phyloP scores from a whole-genome alignment of 1,284 basidiomycete species.

The Tilletia horrida region DNA sequence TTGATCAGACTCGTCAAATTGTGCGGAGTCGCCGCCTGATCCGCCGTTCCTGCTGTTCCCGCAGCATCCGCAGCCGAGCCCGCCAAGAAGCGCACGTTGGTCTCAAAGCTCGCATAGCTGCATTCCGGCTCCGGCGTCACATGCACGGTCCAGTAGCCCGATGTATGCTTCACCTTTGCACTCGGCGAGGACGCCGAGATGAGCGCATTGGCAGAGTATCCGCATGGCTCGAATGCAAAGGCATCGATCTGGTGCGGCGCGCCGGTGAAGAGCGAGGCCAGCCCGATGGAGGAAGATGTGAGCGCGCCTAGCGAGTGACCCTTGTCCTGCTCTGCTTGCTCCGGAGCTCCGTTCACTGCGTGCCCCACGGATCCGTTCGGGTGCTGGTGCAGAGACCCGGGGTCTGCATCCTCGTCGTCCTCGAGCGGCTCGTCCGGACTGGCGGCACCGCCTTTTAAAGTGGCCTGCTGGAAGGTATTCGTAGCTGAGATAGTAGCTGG shows the following conservation, averaged over 20 bases:
- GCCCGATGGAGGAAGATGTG: constrained; percentile 73
- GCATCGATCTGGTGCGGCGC: constrained; percentile 72
- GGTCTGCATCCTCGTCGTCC: constrained; percentile 2
- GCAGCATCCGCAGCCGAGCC: neutral
- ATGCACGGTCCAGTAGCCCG: constrained; percentile 88
- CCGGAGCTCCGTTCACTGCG: neutral
- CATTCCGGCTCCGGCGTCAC: constrained; percentile 96
- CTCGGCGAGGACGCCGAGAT: constrained; percentile 26
- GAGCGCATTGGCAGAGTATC: constrained; percentile 92
- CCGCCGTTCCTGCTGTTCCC: too few relatives aligned
- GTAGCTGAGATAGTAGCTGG: too few relatives aligned
- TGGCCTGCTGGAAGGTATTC: neutral
- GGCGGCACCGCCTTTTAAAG: constrained; percentile 12
- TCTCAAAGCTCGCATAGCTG: constrained; percentile 97
- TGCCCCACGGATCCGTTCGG: constrained; percentile 4
- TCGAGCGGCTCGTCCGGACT: neutral
- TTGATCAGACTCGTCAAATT: constrained; percentile 71
- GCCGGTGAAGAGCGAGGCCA: constrained; percentile 75
- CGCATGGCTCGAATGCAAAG: constrained; percentile 91
- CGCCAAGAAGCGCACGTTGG: constrained; percentile 68
- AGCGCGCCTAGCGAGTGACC: constrained; percentile 65
- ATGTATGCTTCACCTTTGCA: constrained; percentile 24
- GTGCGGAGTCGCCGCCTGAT: constrained; percentile 27
- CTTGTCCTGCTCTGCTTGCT: constrained; percentile 24
- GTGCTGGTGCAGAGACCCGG: neutral